Base-by-base conservation (phyloP, 2,329 filamentous ascomycete species). In the Botrytis fabae region DNA sequence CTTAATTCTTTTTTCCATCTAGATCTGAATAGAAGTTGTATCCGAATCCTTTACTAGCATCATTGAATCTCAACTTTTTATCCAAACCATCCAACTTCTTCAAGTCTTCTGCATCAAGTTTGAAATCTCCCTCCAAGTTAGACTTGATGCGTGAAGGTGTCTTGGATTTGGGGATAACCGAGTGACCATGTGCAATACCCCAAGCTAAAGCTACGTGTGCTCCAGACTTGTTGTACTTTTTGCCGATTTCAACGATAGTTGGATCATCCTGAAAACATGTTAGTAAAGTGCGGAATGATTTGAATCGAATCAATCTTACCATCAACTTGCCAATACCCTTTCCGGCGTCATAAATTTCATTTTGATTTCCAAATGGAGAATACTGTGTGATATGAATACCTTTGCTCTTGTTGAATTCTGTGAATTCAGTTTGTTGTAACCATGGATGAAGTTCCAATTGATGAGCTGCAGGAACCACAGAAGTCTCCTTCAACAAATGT, bases 121-220 rank as follows among this genome's bases (percentile, higher is more conserved):
- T 85, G 80, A 92, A 92, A 78, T 89, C 87, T 75, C 87, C 86
- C 79, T 89, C 84, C 79, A 90, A 88, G 82, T 93, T 93, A 79
- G 85, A 86, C 80, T 84, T 83, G 75, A 91, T 91, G 54, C 89
- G 84, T 51, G 83, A 83, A 40, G 86, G 85, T 44, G 86, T 90
- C 61, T 87, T 87, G 77, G 87, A 90, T 85, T 91, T 92, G 73
- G 89, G 89, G 74, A 91, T 84, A 54, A 90, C 88, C 20, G 89
- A 85, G 80, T 89, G 88, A 70, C 88, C 87, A 75, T 75, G 84
- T 71, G 83, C 81, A 72, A 88, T 80, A 76, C 86, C 88, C 88
- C 88, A 90, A 69, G 87, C 86, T 76, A 90, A 87, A 65, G 89
- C 82, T 42, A 89, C 84, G 81, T 90, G 88, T 12, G 87, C 88